Conservation (phyloP, 495 filamentous ascomycete genomes). For the Aeminium ludgeri region DNA sequence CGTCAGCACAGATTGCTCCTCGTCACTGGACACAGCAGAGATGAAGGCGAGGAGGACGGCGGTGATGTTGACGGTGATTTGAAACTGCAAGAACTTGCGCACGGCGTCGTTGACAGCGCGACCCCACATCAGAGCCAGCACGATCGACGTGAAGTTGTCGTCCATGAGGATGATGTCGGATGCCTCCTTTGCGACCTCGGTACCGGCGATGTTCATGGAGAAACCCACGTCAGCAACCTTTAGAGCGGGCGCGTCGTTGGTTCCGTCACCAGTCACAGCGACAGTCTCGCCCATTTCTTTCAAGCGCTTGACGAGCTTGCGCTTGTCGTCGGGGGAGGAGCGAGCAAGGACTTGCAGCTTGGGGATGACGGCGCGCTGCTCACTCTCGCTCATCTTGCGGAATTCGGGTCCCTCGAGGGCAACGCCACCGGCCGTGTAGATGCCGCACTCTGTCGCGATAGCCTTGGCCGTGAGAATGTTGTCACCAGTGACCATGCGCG, state of each 20-base stretch:
- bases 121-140: slow-evolving; percentile 79
- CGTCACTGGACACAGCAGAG: slow-evolving; percentile 49
- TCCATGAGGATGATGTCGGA: slow-evolving; percentile 92
- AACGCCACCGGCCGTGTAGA: slow-evolving; percentile 54
- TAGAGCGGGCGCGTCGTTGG: slow-evolving; percentile 78
- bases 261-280: slow-evolving; percentile 85
- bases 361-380: slow-evolving; percentile 58
- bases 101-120: slow-evolving; percentile 78
- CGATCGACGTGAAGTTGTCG: slow-evolving; percentile 81
- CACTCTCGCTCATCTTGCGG: slow-evolving; percentile 43
- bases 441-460: slow-evolving; percentile 71
- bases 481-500: slow-evolving; percentile 86
- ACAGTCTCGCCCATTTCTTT: slow-evolving; percentile 81
- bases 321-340: slow-evolving; percentile 73
- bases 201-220: slow-evolving; percentile 81
- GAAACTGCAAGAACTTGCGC: slow-evolving; percentile 85
- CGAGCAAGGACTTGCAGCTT: slow-evolving; percentile 69
- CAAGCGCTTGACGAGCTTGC: slow-evolving; percentile 58
- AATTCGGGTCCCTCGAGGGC: slow-evolving; percentile 76
- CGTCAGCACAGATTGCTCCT: slow-evolving; percentile 58
- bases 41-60: slow-evolving; percentile 73
- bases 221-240: slow-evolving; percentile 82
- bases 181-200: slow-evolving; percentile 83
- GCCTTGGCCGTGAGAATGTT: slow-evolving; percentile 73
- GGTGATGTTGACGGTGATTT: slow-evolving; percentile 83